Percentiles rank a stretch among this genome's conserved stretches.
Evolutionary conservation across 176 grass and related monocot genomes (phyloP).

Genomic region (Carex myosuroides): DNA sequence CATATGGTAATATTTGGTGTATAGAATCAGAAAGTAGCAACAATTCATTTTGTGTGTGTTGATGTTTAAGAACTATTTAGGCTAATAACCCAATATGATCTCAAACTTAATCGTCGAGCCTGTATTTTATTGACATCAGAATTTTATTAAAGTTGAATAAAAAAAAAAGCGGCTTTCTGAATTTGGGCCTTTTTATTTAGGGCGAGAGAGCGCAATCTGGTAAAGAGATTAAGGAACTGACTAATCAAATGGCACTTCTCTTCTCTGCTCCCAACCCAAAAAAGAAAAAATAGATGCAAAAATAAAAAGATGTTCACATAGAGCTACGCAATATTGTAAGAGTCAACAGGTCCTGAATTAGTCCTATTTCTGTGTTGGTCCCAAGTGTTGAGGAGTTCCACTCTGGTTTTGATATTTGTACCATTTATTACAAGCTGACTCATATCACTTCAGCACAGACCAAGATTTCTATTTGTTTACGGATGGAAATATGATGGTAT

Average conservation of each 20-base stretch:
- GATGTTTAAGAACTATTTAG: background rate
- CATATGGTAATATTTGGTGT: background rate
- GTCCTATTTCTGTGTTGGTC: background rate
- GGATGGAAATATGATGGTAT: background rate
- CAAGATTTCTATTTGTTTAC: background rate
- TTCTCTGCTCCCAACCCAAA: background rate
- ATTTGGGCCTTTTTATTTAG: slow-evolving; percentile 24
- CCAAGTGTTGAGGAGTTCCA: background rate
- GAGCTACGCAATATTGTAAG: background rate
- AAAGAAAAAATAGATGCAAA: too few species aligned
- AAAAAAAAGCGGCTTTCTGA: background rate
- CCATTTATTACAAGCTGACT: background rate
- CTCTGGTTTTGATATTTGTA: background rate
- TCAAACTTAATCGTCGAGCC: background rate
- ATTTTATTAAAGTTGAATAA: background rate
- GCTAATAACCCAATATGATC: background rate
- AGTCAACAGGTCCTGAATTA: background rate
- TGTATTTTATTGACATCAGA: background rate
- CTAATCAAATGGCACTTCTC: slow-evolving; percentile 56
- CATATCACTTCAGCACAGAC: background rate
- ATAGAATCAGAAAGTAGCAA: background rate
- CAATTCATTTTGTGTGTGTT: background rate
- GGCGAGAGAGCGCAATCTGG: slow-evolving; percentile 64
- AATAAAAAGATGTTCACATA: background rate
- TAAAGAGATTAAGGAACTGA: slow-evolving; percentile 71